phyloP scores from a whole-genome alignment of 2,329 filamentous ascomycete genomes.

The Paecilomyces dactylethromorphus region DNA sequence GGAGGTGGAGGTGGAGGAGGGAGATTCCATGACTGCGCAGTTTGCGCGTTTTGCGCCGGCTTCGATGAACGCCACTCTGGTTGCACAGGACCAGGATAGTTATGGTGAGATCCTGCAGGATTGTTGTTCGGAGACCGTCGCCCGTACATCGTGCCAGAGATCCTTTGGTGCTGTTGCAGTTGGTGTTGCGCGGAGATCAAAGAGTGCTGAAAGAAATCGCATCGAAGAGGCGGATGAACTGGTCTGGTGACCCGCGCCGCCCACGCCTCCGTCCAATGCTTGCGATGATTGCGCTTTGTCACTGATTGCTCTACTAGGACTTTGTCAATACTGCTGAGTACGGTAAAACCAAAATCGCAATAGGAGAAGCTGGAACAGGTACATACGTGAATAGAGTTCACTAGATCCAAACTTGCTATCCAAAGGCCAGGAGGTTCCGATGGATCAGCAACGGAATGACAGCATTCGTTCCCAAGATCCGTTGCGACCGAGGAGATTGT shows the following conservation, averaged over 20 bases:
- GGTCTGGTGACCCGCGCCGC: background rate
- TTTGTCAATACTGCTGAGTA: background rate
- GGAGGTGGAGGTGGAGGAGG: conserved; percentile 11
- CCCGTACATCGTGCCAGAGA: conserved; percentile 25
- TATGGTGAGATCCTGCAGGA: conserved; percentile 10
- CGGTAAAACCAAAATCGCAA: background rate
- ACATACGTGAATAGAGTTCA: background rate
- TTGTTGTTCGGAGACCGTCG: conserved; percentile 20
- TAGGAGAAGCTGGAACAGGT: background rate
- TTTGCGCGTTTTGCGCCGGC: conserved; percentile 12
- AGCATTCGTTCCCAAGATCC: background rate
- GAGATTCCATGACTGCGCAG: conserved; percentile 13
- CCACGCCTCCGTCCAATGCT: background rate
- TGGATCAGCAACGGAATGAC: background rate
- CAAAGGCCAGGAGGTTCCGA: background rate
- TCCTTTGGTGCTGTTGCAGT: background rate
- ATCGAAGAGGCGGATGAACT: background rate
- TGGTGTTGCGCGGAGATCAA: background rate
- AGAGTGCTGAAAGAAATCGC: background rate
- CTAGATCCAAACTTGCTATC: background rate
- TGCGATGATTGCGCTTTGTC: background rate
- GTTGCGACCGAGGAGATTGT: background rate
- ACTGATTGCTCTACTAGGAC: background rate
- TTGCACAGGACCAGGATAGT: conserved; percentile 17
- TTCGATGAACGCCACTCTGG: conserved; percentile 33